Percentiles rank a stretch among this genome's conserved stretches.
Evolutionary conservation across 192 early-diverging fungal species (phyloP).

Genomic region (Entomortierella beljakovae): DNA sequence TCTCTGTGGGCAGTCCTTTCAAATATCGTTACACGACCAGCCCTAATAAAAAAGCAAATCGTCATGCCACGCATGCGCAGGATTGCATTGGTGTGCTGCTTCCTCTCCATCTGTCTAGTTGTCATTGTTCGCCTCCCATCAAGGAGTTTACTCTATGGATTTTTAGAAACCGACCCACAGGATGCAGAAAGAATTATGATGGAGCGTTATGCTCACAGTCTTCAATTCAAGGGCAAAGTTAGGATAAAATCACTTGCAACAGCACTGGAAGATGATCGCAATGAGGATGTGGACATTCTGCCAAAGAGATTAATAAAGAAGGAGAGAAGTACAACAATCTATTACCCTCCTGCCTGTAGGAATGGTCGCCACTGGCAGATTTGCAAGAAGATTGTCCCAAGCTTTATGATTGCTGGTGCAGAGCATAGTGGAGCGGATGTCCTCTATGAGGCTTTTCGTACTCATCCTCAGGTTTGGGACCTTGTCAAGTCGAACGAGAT

Average conservation of each 20-base stretch:
- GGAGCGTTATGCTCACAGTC: slow-evolving; percentile 54
- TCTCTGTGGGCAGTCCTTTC: neutral
- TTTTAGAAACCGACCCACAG: slow-evolving; percentile 47
- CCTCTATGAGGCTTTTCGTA: slow-evolving; percentile 57
- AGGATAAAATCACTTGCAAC: slow-evolving; percentile 52
- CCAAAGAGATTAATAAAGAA: slow-evolving; percentile 41
- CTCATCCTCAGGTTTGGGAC: slow-evolving; percentile 60
- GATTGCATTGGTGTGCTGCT: slow-evolving; percentile 48
- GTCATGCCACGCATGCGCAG: slow-evolving; percentile 55
- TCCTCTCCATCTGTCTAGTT: slow-evolving; percentile 46
- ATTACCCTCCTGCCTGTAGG: slow-evolving; percentile 58
- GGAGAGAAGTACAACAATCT: slow-evolving; percentile 53
- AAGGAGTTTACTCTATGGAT: slow-evolving; percentile 33
- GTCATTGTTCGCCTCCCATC: slow-evolving; percentile 43
- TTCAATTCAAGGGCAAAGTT: slow-evolving; percentile 53
- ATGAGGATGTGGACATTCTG: slow-evolving; percentile 29
- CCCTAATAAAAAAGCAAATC: slow-evolving; percentile 4
- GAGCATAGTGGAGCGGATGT: slow-evolving; percentile 56
- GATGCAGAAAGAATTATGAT: slow-evolving; percentile 56
- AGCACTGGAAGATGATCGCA: slow-evolving; percentile 34
- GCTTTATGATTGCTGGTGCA: slow-evolving; percentile 66
- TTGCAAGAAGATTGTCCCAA: slow-evolving; percentile 64
- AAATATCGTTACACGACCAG: neutral
- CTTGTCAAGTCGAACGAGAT: slow-evolving; percentile 52
- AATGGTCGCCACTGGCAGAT: slow-evolving; percentile 53